Percentiles rank a stretch among this genome's conserved stretches.
Evolutionary conservation across 257 asterid genomes (phyloP).

Genomic region (Salvia rosmarinus): DNA sequence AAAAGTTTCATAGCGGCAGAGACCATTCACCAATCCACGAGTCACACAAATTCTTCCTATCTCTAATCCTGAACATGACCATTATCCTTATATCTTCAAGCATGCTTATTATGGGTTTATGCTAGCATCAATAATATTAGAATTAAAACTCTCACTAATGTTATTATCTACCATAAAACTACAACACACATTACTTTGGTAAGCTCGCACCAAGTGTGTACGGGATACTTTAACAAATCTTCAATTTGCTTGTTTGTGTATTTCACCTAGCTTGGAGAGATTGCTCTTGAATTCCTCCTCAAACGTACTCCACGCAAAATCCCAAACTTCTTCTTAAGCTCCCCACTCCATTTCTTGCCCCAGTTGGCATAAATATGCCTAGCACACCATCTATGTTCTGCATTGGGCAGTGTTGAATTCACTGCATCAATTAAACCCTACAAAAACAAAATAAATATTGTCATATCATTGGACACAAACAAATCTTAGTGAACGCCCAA

Average conservation of each 20-base stretch:
- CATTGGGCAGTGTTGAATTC: background rate
- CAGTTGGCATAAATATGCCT: background rate
- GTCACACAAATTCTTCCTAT: too few relatives aligned
- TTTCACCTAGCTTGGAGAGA: background rate
- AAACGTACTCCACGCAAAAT: background rate
- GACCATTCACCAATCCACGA: too few relatives aligned
- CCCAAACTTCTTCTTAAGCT: background rate
- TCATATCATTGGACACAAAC: background rate
- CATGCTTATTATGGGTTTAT: too few relatives aligned
- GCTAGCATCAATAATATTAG: too few relatives aligned
- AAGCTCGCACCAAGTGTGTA: background rate
- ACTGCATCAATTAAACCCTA: background rate
- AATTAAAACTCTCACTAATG: too few relatives aligned
- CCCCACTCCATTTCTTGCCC: background rate
- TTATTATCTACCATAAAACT: too few relatives aligned
- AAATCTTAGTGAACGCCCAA: too few relatives aligned
- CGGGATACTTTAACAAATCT: background rate
- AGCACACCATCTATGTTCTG: conserved; percentile 10
- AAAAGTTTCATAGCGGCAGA: too few relatives aligned
- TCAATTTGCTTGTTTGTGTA: background rate
- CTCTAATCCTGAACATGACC: too few relatives aligned
- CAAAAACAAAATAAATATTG: background rate
- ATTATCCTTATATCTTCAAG: too few relatives aligned
- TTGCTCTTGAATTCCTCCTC: background rate
- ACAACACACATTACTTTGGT: too few relatives aligned